These are phyloP conservation scores for Neurospora sp. DNA, from an alignment of 495 filamentous ascomycete genomes.

Conservation along the genomic window DNA sequence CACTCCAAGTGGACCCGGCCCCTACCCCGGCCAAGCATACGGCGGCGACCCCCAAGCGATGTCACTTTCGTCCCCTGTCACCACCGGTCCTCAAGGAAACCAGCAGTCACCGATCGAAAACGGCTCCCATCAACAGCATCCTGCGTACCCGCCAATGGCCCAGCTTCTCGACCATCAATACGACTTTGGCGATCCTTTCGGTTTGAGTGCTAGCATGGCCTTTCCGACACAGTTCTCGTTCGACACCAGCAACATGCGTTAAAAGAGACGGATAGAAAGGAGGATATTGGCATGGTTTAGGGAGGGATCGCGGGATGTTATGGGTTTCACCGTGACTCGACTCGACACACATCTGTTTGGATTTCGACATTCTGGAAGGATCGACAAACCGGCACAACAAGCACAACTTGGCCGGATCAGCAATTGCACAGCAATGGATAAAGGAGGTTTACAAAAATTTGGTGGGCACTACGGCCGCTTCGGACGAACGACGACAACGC, in stretches of 20 bases:
- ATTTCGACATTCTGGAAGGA: neutral
- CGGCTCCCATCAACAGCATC: conserved; percentile 27
- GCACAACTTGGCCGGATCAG: neutral
- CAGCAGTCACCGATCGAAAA: conserved; percentile 26
- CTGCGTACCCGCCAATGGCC: conserved; percentile 47
- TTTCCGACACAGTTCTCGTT: conserved; percentile 86
- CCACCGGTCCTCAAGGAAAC: conserved; percentile 21
- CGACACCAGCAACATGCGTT: conserved; percentile 54
- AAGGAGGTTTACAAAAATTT: neutral
- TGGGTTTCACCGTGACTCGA: neutral
- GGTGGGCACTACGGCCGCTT: neutral
- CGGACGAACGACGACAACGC: neutral
- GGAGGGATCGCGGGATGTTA: neutral
- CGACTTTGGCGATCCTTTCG: conserved; percentile 76
- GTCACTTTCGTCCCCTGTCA: conserved; percentile 31
- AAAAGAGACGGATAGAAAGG: neutral
- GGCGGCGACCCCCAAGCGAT: conserved; percentile 28
- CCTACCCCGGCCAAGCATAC: conserved; percentile 51
- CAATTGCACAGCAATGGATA: neutral
- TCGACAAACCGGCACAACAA: neutral
- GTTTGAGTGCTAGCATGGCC: conserved; percentile 84
- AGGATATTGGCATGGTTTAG: neutral
- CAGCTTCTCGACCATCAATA: conserved; percentile 70
- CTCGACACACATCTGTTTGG: neutral
- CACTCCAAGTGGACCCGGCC: conserved; percentile 54